Evolutionary conservation across 441 rosid genomes (phyloP).

Genomic region (Corymbia calophylla): DNA sequence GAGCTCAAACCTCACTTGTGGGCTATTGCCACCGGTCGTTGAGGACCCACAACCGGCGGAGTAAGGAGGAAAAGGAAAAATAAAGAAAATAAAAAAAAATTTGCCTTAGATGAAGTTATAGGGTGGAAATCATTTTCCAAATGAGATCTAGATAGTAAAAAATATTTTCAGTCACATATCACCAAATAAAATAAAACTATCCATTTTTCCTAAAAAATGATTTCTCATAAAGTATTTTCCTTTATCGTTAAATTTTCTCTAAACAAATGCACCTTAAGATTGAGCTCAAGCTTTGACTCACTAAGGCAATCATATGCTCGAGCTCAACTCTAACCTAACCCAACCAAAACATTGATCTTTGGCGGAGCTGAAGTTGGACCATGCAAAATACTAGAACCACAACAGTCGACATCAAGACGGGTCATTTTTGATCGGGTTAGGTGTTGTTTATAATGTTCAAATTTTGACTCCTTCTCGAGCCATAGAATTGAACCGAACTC

Average conservation of each 20-base stretch:
- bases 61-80: neutral
- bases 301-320: neutral
- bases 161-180: neutral
- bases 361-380: neutral
- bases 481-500: neutral
- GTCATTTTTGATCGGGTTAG: neutral
- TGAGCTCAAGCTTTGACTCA: neutral
- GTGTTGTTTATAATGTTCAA: neutral
- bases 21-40: accelerated
- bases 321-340: neutral
- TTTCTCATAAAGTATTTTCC: no score
- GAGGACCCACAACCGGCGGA: accelerated
- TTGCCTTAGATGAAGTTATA: no score
- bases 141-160: no score
- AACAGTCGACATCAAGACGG: neutral
- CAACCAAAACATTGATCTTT: neutral
- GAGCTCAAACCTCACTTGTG: neutral
- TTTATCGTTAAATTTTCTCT: no score
- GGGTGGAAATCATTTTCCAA: neutral
- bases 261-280: neutral
- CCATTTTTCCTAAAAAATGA: no score
- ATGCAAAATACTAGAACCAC: neutral
- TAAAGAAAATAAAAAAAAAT: no score
- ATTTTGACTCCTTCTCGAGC: neutral
- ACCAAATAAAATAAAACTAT: no score